Evolutionary conservation across 495 filamentous ascomycete species (phyloP).

Genomic region (Sporormia fimetaria): DNA sequence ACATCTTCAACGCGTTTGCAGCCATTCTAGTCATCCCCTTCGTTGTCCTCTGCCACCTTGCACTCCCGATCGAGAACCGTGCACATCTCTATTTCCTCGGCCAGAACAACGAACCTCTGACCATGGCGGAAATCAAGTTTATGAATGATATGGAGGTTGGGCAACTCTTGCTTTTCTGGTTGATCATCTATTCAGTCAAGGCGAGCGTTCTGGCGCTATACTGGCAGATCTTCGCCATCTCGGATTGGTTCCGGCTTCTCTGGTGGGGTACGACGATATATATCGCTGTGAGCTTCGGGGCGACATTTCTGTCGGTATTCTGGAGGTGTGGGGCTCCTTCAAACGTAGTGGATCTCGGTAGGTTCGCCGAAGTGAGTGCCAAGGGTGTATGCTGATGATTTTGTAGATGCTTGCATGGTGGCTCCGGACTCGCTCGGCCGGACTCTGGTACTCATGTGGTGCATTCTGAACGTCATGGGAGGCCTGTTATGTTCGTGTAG

Average conservation of each 20-base stretch:
- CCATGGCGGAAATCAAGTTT: too few relatives aligned
- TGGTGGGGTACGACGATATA: background rate
- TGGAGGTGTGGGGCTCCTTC: background rate
- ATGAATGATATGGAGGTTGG: too few relatives aligned
- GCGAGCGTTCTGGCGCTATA: constrained; percentile 40
- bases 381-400: background rate
- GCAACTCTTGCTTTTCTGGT: constrained; percentile 40
- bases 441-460: too few relatives aligned
- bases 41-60: background rate
- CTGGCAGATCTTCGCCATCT: constrained; percentile 33
- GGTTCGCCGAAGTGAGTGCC: too few relatives aligned
- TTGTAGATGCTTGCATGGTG: too few relatives aligned
- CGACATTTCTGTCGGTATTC: background rate
- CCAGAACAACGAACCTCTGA: background rate
- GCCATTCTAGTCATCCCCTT: background rate
- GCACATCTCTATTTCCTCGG: background rate
- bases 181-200: constrained; percentile 39
- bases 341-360: background rate
- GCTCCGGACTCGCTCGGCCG: too few relatives aligned
- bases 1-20: background rate
- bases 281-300: background rate
- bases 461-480: too few relatives aligned
- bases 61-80: background rate
- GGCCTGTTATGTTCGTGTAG: too few relatives aligned
- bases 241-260: background rate